Evolutionary conservation across 208 protist species (phyloP), one percentile per base, ranked within the genome.

Genomic region (Perkinsela sp.): DNA sequence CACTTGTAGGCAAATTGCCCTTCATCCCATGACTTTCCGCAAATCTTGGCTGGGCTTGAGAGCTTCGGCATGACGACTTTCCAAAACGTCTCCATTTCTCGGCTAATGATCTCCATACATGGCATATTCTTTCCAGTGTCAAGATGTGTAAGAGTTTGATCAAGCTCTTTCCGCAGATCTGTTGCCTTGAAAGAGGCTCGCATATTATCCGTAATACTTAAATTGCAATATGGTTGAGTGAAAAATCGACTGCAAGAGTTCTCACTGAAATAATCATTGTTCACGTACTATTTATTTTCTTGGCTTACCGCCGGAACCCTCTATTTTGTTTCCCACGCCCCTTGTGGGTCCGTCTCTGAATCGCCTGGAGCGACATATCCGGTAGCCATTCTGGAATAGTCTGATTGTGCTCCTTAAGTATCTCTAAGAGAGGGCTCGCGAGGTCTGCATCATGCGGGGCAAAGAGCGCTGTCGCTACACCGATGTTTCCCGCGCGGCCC

Each of bases 381-480:
- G 69, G 29, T n/a, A 92, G 78, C 81, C 83, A 88, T 31, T 77
- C 68, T n/a, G 86, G 86, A 0, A 90, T 73, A 6, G 86, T 78
- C 78, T 92, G 86, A 1, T 87, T 81, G 74, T 92, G 86, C 74
- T 92, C 82, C 6, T 70, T 75, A 16, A 92, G 75, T 75, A 90
- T 90, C 70, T 82, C 79, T 77, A 81, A 85, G 32, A 92, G 73
- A 1, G 85, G 80, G 28, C 82, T 31, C 67, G 75, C 75, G 28
- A 92, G 71, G 48, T 75, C 73, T 28, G 79, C 74, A 70, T 91
- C 86, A 73, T 80, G 81, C 66, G 72, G 72, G 31, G 74, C 81
- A 72, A 97, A 93, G 78, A 98, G 96, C 32, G 94, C 81, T 28
- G 94, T 90, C n/a, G 96, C 93, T 28, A 87, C 71, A 67, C 96